Evolutionary conservation across 176 grass and related monocot species (phyloP).

Genomic region (Tuctoria greenei): DNA sequence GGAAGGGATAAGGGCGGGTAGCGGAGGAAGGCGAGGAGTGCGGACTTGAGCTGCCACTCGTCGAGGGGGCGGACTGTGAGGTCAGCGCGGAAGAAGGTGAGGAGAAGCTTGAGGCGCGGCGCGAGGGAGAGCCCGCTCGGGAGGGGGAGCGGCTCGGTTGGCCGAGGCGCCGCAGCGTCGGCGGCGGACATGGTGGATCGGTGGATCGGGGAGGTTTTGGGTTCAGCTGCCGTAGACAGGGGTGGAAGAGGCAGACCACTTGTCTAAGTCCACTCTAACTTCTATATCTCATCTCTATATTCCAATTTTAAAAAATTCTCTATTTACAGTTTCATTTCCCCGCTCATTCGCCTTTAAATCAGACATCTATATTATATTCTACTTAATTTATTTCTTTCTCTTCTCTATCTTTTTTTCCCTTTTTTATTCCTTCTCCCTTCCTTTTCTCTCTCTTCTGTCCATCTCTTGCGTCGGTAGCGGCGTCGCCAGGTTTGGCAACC

Average conservation of each 20-base stretch:
- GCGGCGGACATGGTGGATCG: slow-evolving; percentile 45
- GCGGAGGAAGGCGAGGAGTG: slow-evolving; percentile 77
- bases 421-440: too few relatives aligned
- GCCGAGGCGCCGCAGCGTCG: slow-evolving; percentile 18
- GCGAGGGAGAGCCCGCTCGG: slow-evolving; percentile 55
- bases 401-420: too few relatives aligned
- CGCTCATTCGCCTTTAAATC: too few relatives aligned
- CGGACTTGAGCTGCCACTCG: slow-evolving; percentile 81
- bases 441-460: too few relatives aligned
- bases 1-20: slow-evolving; percentile 54
- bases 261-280: too few relatives aligned
- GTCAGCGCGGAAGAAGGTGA: slow-evolving; percentile 85
- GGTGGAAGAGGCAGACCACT: neutral
- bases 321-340: too few relatives aligned
- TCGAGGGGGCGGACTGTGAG: slow-evolving; percentile 72
- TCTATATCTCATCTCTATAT: too few relatives aligned
- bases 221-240: neutral
- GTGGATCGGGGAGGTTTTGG: slow-evolving; percentile 6
- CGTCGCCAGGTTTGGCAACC: too few relatives aligned
- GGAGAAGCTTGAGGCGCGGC: slow-evolving; percentile 71
- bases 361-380: too few relatives aligned
- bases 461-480: too few relatives aligned
- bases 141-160: slow-evolving; percentile 56
- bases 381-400: too few relatives aligned
- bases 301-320: too few relatives aligned